Evolutionary conservation across 2,329 filamentous ascomycete genomes (phyloP).

Genomic region (Hirsutella rhossiliensis): DNA sequence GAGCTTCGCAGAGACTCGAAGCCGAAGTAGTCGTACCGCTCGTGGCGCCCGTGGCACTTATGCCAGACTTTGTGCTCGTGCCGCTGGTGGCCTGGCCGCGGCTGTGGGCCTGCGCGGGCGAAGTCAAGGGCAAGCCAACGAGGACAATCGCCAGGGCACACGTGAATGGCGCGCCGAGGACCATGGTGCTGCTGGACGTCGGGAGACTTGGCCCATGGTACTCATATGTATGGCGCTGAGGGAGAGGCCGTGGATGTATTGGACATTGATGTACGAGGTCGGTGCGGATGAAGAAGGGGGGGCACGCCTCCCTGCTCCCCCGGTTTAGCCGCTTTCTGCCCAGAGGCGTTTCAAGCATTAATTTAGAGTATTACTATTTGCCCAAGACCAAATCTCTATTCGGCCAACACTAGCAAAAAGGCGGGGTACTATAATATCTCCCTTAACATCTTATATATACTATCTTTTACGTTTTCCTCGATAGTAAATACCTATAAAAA

Average conservation of each 20-base stretch:
- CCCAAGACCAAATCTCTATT: not conserved
- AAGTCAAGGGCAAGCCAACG: not conserved
- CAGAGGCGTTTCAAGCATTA: not conserved
- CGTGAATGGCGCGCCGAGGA: constrained; percentile 1
- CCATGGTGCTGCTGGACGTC: constrained; percentile 2
- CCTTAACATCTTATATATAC: no score
- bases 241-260: no score
- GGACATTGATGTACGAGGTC: no score
- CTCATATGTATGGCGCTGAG: not conserved
- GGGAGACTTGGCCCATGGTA: not conserved
- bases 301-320: no score
- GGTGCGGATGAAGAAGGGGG: no score
- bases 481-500: no score
- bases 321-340: no score
- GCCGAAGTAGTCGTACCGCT: not conserved
- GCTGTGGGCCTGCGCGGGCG: not conserved
- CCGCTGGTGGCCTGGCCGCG: not conserved
- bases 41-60: not conserved
- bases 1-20: constrained; percentile 32
- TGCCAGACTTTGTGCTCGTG: not conserved
- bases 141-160: constrained; percentile 1
- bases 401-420: no score
- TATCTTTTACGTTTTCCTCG: no score
- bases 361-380: not conserved
- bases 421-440: no score